A percentile compares a stretch with the other conserved stretches of the same genome.
phyloP scores from a whole-genome alignment of 768 basidiomycete genomes.

The Panellus pusillus region DNA sequence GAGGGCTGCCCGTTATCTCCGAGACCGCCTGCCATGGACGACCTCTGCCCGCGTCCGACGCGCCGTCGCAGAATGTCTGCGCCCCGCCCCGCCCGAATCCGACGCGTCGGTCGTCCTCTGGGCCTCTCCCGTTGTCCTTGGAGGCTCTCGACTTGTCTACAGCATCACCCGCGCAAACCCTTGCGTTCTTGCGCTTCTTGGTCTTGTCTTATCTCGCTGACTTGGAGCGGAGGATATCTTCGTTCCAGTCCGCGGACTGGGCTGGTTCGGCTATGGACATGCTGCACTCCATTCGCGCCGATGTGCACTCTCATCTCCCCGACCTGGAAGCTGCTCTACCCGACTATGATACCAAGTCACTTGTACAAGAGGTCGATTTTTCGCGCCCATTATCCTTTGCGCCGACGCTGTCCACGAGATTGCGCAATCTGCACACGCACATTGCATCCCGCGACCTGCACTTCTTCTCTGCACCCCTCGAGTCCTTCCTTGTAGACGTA shows the following conservation, averaged over 20 bases:
- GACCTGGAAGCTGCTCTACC: too few species aligned
- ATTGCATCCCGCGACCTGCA: conserved; percentile 40
- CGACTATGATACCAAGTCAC: conserved; percentile 22
- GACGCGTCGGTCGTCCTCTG: neutral
- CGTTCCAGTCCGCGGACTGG: conserved; percentile 42
- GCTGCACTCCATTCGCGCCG: too few species aligned
- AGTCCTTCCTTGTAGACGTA: neutral
- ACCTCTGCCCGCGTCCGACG: too few species aligned
- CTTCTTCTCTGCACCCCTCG: too few species aligned
- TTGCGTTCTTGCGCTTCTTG: conserved; percentile 41
- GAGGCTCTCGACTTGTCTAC: conserved; percentile 45
- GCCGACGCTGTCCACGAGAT: conserved; percentile 38
- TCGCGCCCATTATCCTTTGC: conserved; percentile 38
- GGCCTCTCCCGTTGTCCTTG: neutral
- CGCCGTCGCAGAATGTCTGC: neutral
- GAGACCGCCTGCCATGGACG: too few species aligned
- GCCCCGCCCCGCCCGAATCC: neutral
- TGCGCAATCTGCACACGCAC: conserved; percentile 50
- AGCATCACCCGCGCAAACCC: conserved; percentile 36
- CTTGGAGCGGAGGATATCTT: conserved; percentile 41
- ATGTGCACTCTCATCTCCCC: conserved; percentile 34
- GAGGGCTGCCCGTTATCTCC: too few species aligned
- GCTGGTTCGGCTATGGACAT: conserved; percentile 36
- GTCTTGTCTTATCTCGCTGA: conserved; percentile 56
- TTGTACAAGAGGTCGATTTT: conserved; percentile 30